phyloP scores from a whole-genome alignment of 2,329 filamentous ascomycete genomes.

The Fusarium nematophilum region DNA sequence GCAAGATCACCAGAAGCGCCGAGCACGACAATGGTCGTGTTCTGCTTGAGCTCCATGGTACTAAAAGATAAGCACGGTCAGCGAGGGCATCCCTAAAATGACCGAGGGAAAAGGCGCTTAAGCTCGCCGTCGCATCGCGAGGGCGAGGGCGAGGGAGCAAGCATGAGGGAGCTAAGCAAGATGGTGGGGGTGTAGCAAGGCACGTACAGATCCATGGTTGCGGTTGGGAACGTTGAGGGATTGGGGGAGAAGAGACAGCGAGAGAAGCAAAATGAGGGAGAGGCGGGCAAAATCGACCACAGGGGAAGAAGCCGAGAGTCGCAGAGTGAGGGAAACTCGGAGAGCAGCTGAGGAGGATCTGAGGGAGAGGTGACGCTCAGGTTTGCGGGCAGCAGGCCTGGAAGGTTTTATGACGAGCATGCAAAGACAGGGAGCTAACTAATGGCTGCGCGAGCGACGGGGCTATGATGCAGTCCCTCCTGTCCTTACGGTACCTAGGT shows the following conservation, averaged over 20 bases:
- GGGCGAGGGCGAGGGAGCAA: conserved; percentile 26
- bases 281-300: conserved; percentile 18
- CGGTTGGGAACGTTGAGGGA: conserved; percentile 30
- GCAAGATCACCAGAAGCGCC: conserved; percentile 97
- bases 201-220: conserved; percentile 44
- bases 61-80: conserved; percentile 30
- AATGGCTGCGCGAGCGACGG: conserved; percentile 40
- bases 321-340: conserved; percentile 17
- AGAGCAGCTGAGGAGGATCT: conserved; percentile 35
- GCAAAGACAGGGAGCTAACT: conserved; percentile 42
- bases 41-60: conserved; percentile 95
- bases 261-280: conserved; percentile 7
- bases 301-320: conserved; percentile 16
- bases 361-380: conserved; percentile 37
- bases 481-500: too few relatives aligned
- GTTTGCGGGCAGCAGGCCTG: conserved; percentile 37
- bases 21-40: conserved; percentile 96
- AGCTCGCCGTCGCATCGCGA: conserved; percentile 27
- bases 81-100: conserved; percentile 15
- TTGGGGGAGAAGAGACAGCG: conserved; percentile 15
- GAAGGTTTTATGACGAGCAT: conserved; percentile 48
- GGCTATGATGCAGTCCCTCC: conserved; percentile 46
- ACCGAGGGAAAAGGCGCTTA: conserved; percentile 1
- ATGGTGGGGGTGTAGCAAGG: conserved; percentile 42
- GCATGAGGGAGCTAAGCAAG: conserved; percentile 30